phyloP scores from a whole-genome alignment of 2,329 filamentous ascomycete genomes.

The Spiromastix sp. region DNA sequence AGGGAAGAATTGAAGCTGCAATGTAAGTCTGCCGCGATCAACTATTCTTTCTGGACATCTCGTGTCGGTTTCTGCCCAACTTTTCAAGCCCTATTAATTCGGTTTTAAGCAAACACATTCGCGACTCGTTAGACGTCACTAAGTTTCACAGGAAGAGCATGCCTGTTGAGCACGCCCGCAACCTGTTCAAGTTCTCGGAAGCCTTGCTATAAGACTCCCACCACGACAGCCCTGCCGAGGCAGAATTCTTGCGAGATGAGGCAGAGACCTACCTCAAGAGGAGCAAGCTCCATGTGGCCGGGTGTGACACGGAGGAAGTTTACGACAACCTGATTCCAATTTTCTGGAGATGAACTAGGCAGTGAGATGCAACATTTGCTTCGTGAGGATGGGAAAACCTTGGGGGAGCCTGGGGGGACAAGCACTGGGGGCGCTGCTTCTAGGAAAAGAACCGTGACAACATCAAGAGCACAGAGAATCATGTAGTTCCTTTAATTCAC shows the following conservation, averaged over 20 bases:
- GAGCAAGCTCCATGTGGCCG: neutral
- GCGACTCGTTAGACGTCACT: neutral
- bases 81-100: neutral
- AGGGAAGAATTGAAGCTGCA: slow-evolving; percentile 1
- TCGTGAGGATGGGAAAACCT: too few relatives aligned
- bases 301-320: neutral
- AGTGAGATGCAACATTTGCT: too few relatives aligned
- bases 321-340: slow-evolving; percentile 1
- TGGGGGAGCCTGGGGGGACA: too few relatives aligned
- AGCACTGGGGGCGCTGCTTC: too few relatives aligned
- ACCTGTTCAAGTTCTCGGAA: neutral
- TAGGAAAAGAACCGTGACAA: too few relatives aligned
- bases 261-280: neutral
- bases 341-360: slow-evolving; percentile 2
- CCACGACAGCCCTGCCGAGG: neutral
- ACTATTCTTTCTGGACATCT: too few relatives aligned
- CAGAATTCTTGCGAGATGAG: neutral
- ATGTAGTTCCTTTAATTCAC: too few relatives aligned
- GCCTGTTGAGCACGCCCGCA: neutral
- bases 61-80: neutral
- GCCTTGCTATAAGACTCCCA: neutral
- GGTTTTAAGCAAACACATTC: neutral
- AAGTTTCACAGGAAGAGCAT: neutral
- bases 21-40: too few relatives aligned
- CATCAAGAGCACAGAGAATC: too few relatives aligned